Conservation (phyloP, 257 asterid genomes). For the Thymus quinquecostatus region DNA sequence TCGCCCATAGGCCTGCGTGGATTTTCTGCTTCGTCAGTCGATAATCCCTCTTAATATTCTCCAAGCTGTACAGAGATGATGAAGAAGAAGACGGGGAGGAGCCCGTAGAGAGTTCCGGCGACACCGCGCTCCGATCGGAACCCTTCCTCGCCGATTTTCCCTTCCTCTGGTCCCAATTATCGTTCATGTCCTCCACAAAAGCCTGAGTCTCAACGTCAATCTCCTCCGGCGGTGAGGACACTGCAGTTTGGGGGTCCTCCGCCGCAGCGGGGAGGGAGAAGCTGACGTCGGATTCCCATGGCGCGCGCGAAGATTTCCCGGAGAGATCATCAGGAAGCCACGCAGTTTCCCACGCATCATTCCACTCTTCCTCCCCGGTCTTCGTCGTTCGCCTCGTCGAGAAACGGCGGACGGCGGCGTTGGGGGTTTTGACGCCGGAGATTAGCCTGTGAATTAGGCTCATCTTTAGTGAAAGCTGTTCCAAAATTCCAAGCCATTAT, state of each 20-base stretch:
- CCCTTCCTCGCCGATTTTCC: conserved; percentile 54
- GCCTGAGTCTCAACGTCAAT: conserved; percentile 79
- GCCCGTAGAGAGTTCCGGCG: conserved; percentile 19
- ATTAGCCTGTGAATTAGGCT: conserved; percentile 40
- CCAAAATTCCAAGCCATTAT: neutral
- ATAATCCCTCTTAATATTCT: conserved; percentile 80
- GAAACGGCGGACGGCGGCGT: conserved; percentile 32
- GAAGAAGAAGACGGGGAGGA: conserved; percentile 30
- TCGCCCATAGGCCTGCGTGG: conserved; percentile 89
- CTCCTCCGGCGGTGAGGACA: conserved; percentile 37
- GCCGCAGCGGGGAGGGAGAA: conserved; percentile 50
- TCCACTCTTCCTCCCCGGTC: conserved; percentile 78
- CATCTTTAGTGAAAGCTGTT: conserved; percentile 38
- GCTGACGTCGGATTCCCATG: conserved; percentile 88
- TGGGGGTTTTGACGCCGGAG: conserved; percentile 35
- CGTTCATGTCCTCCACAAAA: conserved; percentile 93
- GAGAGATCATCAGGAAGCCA: conserved; percentile 87
- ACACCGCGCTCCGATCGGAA: conserved; percentile 16
- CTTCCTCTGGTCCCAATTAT: conserved; percentile 92
- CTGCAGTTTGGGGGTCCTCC: conserved; percentile 30
- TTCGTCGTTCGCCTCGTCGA: conserved; percentile 37
- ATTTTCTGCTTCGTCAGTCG: conserved; percentile 82
- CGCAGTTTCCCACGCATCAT: conserved; percentile 89
- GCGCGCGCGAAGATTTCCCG: conserved; percentile 59
- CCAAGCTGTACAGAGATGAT: conserved; percentile 60